Evolutionary conservation across 2,329 filamentous ascomycete species (phyloP).

Genomic region (Cytospora piceae): DNA sequence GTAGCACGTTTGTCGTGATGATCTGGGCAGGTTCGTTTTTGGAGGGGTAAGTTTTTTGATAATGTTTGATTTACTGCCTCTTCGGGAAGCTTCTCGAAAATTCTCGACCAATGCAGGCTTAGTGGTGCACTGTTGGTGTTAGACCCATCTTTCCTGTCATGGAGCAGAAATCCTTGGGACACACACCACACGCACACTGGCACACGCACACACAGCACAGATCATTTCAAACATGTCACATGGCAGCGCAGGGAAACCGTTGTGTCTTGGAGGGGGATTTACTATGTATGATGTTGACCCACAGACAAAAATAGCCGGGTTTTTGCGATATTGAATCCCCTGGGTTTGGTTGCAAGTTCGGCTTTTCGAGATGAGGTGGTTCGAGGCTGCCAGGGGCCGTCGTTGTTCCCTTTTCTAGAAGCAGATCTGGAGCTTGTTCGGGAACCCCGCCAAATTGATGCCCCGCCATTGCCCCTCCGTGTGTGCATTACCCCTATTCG

Average conservation of each 20-base stretch:
- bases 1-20: constrained; percentile 2
- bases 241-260: neutral
- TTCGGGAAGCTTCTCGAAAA: constrained; percentile 43
- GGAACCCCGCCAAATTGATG: constrained; percentile 27
- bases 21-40: constrained; percentile 14
- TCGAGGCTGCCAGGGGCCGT: neutral
- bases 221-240: neutral
- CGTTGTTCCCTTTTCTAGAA: constrained; percentile 22
- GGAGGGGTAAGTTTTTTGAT: constrained; percentile 1
- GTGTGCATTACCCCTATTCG: neutral
- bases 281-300: neutral
- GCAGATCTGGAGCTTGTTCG: constrained; percentile 25
- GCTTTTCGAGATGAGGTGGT: neutral
- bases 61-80: constrained; percentile 31
- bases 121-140: constrained; percentile 30
- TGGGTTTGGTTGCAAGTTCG: neutral
- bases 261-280: neutral
- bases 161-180: neutral
- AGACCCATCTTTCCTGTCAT: constrained; percentile 17
- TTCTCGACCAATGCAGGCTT: constrained; percentile 39
- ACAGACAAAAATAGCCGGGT: neutral
- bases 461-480: constrained; percentile 20
- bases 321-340: neutral
- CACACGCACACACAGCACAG: neutral
- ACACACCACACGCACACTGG: neutral